Percentiles rank a stretch among this genome's conserved stretches.
Evolutionary conservation across 2,329 filamentous ascomycete species (phyloP).

Genomic region (Epichloe festucae): DNA sequence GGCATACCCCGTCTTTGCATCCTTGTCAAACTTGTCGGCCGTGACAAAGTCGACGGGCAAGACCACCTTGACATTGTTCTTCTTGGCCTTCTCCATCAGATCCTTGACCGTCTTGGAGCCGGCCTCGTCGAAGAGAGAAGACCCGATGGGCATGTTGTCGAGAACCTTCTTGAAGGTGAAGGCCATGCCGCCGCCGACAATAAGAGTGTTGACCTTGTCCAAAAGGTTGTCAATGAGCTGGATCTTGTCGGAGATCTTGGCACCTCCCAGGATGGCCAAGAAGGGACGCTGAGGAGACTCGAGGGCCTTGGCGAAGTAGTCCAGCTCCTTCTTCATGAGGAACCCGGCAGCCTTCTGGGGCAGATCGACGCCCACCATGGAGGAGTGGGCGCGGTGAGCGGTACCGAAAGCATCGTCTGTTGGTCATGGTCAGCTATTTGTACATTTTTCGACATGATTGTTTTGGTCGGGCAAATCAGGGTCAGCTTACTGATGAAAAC

Average conservation of each 20-base stretch:
- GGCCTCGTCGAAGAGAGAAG: constrained; percentile 84
- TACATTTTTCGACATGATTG: background rate
- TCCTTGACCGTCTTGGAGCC: constrained; percentile 82
- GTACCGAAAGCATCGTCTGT: constrained; percentile 96
- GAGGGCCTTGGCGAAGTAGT: constrained; percentile 96
- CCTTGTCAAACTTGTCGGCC: constrained; percentile 82
- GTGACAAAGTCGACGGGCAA: constrained; percentile 93
- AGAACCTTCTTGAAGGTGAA: constrained; percentile 99
- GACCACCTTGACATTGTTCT: constrained; percentile 89
- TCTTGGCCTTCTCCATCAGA: constrained; percentile 90
- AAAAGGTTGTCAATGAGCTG: constrained; percentile 98
- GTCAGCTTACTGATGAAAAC: constrained; percentile 76
- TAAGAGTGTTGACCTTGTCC: constrained; percentile 91
- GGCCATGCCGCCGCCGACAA: constrained; percentile 96
- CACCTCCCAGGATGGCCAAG: constrained; percentile 94
- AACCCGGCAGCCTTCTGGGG: constrained; percentile 96
- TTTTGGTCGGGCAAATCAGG: background rate
- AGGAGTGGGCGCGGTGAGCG: constrained; percentile 95
- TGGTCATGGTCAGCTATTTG: constrained; percentile 10
- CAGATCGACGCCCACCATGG: constrained; percentile 94
- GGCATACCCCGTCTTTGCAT: constrained; percentile 69
- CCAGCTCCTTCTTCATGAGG: constrained; percentile 99
- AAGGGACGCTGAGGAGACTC: constrained; percentile 90
- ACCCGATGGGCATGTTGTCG: constrained; percentile 76
- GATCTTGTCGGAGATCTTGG: constrained; percentile 99